These are phyloP conservation scores for Glycine soja DNA, from an alignment of 306 rosid species.

Conservation along the genomic window DNA sequence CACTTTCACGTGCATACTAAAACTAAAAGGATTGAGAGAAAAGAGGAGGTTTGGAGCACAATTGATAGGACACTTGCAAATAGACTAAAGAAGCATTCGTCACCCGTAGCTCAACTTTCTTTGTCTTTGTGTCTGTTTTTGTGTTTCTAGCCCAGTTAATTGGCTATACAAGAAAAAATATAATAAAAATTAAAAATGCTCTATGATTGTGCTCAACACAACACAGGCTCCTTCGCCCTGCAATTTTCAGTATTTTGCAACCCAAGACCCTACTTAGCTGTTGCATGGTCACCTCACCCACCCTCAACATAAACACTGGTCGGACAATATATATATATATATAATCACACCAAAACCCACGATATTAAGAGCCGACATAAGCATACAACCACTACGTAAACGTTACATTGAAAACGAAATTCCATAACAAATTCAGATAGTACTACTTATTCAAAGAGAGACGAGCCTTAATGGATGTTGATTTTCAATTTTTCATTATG, in stretches of 20 bases:
- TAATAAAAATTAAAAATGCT: conserved; percentile 15
- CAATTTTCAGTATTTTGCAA: conserved; percentile 47
- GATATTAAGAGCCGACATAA: not conserved
- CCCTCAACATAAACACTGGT: conserved; percentile 48
- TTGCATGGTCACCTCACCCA: conserved; percentile 58
- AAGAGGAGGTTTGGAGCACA: conserved; percentile 45
- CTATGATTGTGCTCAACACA: conserved; percentile 40
- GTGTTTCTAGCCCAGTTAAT: conserved; percentile 35
- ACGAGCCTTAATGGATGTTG: too few relatives aligned
- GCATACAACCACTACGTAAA: not conserved
- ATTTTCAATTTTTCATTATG: too few relatives aligned
- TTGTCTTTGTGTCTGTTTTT: conserved; percentile 49
- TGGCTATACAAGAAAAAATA: conserved; percentile 23
- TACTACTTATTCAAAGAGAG: too few relatives aligned
- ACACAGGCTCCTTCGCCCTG: conserved; percentile 46
- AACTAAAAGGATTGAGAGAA: conserved; percentile 28
- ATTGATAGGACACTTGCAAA: conserved; percentile 64
- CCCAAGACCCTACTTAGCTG: conserved; percentile 51
- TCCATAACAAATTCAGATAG: not conserved
- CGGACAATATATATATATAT: conserved; percentile 23
- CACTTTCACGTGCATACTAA: conserved; percentile 67
- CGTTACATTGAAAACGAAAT: conserved; percentile 26
- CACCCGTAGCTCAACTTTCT: conserved; percentile 49
- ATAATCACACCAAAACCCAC: not conserved
- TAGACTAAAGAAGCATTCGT: conserved; percentile 47